Evolutionary conservation across 805 yeast genomes (phyloP).

Genomic region (Yarrowia keelungensis): DNA sequence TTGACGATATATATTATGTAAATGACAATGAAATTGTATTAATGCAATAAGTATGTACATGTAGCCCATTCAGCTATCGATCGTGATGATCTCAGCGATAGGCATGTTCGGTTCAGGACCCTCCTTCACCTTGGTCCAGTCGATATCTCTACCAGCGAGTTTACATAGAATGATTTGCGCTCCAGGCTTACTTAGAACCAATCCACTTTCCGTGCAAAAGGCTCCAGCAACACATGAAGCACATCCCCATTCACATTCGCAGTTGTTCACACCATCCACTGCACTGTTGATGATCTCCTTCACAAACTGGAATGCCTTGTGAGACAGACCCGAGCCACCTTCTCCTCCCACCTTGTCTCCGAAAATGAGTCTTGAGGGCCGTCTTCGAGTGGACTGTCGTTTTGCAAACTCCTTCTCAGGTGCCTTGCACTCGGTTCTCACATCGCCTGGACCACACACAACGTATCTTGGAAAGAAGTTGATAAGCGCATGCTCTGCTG

Average conservation of each 20-base stretch:
- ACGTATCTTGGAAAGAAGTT: slow-evolving; percentile 76
- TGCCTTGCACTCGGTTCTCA: slow-evolving; percentile 94
- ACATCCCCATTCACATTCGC: slow-evolving; percentile 71
- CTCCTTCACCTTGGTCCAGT: slow-evolving; percentile 52
- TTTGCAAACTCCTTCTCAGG: slow-evolving; percentile 94
- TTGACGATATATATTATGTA: not conserved
- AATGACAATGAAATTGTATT: not conserved
- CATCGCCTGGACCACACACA: slow-evolving; percentile 69
- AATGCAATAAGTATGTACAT: not conserved
- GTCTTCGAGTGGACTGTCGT: slow-evolving; percentile 68
- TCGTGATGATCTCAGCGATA: slow-evolving; percentile 6
- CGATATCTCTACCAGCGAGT: slow-evolving; percentile 63
- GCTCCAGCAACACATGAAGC: slow-evolving; percentile 87
- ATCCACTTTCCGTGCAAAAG: slow-evolving; percentile 78
- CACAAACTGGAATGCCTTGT: slow-evolving; percentile 79
- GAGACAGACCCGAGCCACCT: slow-evolving; percentile 78
- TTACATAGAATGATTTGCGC: slow-evolving; percentile 71
- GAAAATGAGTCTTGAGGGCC: slow-evolving; percentile 89
- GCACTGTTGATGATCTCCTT: slow-evolving; percentile 61
- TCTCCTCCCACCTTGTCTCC: slow-evolving; percentile 84
- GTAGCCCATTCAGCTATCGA: not conserved
- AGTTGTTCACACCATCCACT: slow-evolving; percentile 62
- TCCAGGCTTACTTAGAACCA: slow-evolving; percentile 88
- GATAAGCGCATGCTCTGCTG: slow-evolving; percentile 90
- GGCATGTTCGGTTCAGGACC: slow-evolving; percentile 51